Percentiles rank a stretch among this genome's conserved stretches.
phyloP scores from a whole-genome alignment of 1,284 basidiomycete species.

The Leccinum pachyderme region DNA sequence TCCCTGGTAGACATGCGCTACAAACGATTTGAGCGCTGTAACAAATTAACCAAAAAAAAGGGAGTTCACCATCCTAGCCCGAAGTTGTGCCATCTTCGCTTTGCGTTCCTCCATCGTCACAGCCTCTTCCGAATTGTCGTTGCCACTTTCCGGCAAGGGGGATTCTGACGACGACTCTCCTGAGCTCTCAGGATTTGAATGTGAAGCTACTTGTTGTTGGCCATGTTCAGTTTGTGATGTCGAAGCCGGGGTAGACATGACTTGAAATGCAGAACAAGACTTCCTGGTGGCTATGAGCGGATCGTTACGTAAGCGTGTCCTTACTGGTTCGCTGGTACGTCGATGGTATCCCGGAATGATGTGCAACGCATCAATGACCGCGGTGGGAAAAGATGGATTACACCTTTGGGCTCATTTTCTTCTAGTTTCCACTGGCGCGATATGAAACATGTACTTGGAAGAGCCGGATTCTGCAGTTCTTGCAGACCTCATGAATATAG shows the following conservation, averaged over 20 bases:
- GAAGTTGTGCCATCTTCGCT: conserved; percentile 73
- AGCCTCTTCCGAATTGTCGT: conserved; percentile 16
- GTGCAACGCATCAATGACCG: too few species aligned
- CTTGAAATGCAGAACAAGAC: background rate
- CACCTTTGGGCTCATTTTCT: too few species aligned
- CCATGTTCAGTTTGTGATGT: background rate
- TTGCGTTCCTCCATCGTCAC: conserved; percentile 71
- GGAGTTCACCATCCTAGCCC: conserved; percentile 71
- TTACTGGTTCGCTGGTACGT: too few species aligned
- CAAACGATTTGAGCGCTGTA: background rate
- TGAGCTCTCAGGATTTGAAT: background rate
- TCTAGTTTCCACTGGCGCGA: too few species aligned
- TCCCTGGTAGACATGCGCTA: conserved; percentile 76
- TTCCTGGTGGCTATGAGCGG: background rate
- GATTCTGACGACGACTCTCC: conserved; percentile 5
- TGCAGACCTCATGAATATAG: too few species aligned
- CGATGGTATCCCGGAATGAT: too few species aligned
- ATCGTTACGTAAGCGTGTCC: background rate
- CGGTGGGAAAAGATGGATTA: too few species aligned
- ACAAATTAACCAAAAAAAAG: background rate
- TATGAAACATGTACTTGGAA: too few species aligned
- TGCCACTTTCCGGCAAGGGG: conserved; percentile 8
- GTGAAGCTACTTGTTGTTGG: background rate
- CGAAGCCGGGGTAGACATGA: conserved; percentile 14
- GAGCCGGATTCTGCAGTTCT: too few species aligned